These are phyloP conservation scores for Neocucurbitaria cava DNA, from an alignment of 2,329 filamentous ascomycete species.

Conservation along the genomic window DNA sequence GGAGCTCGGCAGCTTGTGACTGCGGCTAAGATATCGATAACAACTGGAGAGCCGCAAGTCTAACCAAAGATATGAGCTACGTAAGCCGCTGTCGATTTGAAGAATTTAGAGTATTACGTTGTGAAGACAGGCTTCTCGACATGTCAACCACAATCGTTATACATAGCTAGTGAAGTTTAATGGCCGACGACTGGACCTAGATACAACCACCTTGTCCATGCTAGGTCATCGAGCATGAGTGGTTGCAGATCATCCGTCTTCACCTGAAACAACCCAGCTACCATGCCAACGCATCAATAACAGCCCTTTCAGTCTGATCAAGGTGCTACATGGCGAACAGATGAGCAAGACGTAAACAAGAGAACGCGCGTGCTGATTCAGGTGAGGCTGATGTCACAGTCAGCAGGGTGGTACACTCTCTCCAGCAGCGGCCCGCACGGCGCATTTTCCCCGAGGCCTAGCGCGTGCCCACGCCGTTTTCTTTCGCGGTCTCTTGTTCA, in stretches of 20 bases:
- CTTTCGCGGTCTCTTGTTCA: slow-evolving; percentile 18
- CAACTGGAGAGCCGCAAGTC: neutral
- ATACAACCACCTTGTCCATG: neutral
- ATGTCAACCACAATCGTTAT: too few relatives aligned
- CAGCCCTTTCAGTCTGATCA: neutral
- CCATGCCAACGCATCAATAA: neutral
- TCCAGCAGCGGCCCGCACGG: slow-evolving; percentile 16
- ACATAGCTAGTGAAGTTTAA: too few relatives aligned
- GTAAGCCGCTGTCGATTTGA: neutral
- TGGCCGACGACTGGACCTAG: neutral
- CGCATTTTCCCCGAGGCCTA: slow-evolving; percentile 28
- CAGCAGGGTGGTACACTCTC: slow-evolving; percentile 12
- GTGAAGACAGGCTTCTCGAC: neutral
- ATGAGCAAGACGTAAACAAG: neutral
- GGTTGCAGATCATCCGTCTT: slow-evolving; percentile 7
- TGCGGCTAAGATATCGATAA: slow-evolving; percentile 10
- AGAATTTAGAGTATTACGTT: neutral
- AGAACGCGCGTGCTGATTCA: neutral
- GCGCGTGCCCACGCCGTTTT: slow-evolving; percentile 28
- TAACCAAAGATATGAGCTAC: neutral
- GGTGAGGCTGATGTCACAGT: neutral
- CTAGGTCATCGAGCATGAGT: neutral
- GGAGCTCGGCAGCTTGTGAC: slow-evolving; percentile 21
- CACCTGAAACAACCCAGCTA: neutral
- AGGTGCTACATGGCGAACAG: neutral